These are phyloP conservation scores for Toxoplasma gondii DNA, from an alignment of 169 alveolate species.

Conservation along the genomic window DNA sequence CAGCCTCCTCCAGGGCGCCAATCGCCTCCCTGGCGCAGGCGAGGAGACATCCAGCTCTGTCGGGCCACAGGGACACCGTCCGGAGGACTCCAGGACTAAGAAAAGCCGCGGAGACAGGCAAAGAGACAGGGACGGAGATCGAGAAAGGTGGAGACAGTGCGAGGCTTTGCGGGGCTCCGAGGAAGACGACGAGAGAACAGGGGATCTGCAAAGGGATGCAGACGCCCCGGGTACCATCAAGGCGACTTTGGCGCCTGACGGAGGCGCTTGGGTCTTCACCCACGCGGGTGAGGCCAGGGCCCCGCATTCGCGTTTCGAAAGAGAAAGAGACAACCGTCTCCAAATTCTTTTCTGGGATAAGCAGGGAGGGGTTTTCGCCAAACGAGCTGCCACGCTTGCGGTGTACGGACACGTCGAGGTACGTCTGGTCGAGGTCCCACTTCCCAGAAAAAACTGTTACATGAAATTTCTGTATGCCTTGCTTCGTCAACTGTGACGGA, in stretches of 20 bases:
- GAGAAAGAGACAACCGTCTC: constrained; percentile 23
- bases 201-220: not conserved
- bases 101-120: constrained; percentile 26
- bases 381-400: not conserved
- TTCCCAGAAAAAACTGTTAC: not conserved
- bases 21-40: constrained; percentile 6
- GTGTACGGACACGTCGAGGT: constrained; percentile 47
- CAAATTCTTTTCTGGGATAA: constrained; percentile 42
- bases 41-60: constrained; percentile 39
- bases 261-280: not conserved
- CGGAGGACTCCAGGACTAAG: not conserved
- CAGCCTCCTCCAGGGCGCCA: constrained; percentile 63
- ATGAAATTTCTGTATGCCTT: not conserved
- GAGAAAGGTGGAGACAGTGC: constrained; percentile 23
- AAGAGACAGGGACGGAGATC: constrained; percentile 4
- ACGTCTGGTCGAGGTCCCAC: not conserved
- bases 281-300: constrained; percentile 32
- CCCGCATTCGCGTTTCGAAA: constrained; percentile 26
- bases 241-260: not conserved
- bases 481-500: too few relatives aligned
- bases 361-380: constrained; percentile 16
- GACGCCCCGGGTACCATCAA: not conserved
- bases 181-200: constrained; percentile 11
- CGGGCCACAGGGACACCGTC: not conserved
- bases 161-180: not conserved